Conservation (phyloP, 1,139 yeast species). For the Entelexis sorbosivorans region DNA sequence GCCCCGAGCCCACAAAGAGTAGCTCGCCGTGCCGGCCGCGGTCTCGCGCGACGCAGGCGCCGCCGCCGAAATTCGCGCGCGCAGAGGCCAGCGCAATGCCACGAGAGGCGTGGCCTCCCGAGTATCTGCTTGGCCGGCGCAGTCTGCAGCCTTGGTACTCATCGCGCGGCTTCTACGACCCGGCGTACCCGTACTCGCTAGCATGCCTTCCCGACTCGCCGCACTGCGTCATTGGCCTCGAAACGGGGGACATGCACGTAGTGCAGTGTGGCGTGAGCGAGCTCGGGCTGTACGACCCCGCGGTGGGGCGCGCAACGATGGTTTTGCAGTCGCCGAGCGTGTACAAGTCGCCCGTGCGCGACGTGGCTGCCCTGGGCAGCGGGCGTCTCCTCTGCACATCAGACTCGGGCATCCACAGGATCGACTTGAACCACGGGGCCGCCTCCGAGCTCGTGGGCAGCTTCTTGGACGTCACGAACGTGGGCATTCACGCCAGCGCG, state of each 20-base stretch:
- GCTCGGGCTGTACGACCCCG: constrained; percentile 3
- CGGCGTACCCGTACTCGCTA: background rate
- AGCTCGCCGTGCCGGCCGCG: background rate
- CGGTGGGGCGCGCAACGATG: background rate
- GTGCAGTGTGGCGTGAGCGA: constrained; percentile 1
- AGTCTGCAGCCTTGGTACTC: background rate
- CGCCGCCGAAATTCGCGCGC: background rate
- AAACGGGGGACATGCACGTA: background rate
- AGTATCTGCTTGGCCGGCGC: constrained; percentile 4
- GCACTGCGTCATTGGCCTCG: constrained; percentile 3
- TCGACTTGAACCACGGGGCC: background rate
- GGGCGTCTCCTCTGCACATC: background rate
- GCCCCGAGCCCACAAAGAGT: background rate
- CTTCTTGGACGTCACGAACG: background rate
- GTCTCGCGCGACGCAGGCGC: background rate
- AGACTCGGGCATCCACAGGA: background rate
- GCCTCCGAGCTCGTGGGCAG: background rate
- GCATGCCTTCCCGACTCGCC: constrained; percentile 7
- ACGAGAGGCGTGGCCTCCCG: constrained; percentile 1
- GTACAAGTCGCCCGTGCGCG: background rate
- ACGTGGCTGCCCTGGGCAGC: background rate
- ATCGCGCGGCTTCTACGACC: background rate
- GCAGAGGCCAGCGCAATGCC: background rate
- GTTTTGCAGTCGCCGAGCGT: background rate
- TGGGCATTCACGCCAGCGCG: background rate